Percentiles rank a stretch among this genome's conserved stretches.
These are phyloP conservation scores for Colletotrichum falcatum DNA, from an alignment of 2,329 filamentous ascomycete genomes.

Conservation along the genomic window DNA sequence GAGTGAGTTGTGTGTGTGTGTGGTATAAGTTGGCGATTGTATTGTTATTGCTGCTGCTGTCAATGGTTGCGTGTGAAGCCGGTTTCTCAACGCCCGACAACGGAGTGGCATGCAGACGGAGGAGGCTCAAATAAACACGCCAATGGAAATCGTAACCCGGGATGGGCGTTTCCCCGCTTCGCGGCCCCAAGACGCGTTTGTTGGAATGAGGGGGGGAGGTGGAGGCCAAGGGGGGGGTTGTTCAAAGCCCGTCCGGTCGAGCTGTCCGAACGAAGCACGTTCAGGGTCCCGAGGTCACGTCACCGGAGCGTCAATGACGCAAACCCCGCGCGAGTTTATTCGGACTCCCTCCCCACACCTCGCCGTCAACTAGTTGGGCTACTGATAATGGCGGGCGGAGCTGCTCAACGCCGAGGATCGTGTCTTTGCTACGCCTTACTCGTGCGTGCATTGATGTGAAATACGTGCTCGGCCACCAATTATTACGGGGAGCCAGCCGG, in stretches of 20 bases:
- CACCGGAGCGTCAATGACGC: slow-evolving; percentile 37
- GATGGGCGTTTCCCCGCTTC: slow-evolving; percentile 9
- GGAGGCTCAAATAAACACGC: slow-evolving; percentile 15
- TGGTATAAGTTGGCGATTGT: background rate
- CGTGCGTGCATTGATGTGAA: background rate
- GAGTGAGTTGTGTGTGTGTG: background rate
- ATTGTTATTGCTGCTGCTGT: background rate
- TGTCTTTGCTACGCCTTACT: background rate
- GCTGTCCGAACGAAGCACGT: background rate
- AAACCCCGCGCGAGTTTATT: slow-evolving; percentile 21
- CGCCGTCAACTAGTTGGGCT: too few species aligned
- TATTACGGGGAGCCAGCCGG: background rate
- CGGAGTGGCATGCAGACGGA: background rate
- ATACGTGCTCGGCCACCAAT: background rate
- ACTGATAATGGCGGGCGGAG: background rate
- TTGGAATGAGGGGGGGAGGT: background rate
- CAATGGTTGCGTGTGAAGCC: background rate
- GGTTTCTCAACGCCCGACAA: background rate
- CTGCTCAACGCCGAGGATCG: slow-evolving; percentile 6
- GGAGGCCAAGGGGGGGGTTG: too few species aligned
- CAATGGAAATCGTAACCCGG: slow-evolving; percentile 13
- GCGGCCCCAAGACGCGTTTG: background rate
- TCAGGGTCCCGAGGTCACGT: slow-evolving; percentile 29
- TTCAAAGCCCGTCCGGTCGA: background rate
- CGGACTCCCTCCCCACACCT: background rate